phyloP scores from a whole-genome alignment of 352 stramenopile genomes.

The Globisporangium radiosum region DNA sequence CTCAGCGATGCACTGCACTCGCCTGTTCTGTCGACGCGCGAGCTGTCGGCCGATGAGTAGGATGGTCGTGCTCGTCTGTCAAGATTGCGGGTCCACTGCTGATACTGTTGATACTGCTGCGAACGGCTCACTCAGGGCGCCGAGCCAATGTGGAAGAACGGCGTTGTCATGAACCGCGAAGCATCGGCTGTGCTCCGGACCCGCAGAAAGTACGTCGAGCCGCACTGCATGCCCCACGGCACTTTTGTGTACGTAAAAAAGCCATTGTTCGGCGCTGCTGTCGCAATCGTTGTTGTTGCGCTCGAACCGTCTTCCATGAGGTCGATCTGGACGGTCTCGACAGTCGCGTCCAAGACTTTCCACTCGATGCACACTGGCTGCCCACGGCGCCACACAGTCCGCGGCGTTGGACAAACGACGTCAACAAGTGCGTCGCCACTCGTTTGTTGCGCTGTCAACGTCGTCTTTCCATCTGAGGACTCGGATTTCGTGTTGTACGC shows the following conservation, averaged over 20 bases:
- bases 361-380: conserved; percentile 69
- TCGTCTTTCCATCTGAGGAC: conserved; percentile 9
- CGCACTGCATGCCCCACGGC: conserved; percentile 78
- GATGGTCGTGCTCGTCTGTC: background rate
- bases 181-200: conserved; percentile 36
- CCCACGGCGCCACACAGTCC: conserved; percentile 68
- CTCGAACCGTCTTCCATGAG: conserved; percentile 55
- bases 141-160: conserved; percentile 66
- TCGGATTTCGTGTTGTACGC: conserved; percentile 37
- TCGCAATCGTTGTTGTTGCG: conserved; percentile 60
- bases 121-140: conserved; percentile 12
- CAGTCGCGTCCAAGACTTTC: conserved; percentile 46
- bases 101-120: background rate
- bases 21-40: background rate
- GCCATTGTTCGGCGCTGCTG: conserved; percentile 55
- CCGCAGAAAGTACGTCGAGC: conserved; percentile 72
- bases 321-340: conserved; percentile 56
- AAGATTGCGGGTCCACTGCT: background rate
- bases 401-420: conserved; percentile 26
- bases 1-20: no score
- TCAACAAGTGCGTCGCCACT: conserved; percentile 35
- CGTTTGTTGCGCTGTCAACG: conserved; percentile 22
- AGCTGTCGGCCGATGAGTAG: background rate
- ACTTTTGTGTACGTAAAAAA: conserved; percentile 68
- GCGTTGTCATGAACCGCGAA: conserved; percentile 49